These are phyloP conservation scores for Pseudogymnoascus sp. DNA, from an alignment of 2,329 filamentous ascomycete genomes.

Conservation along the genomic window DNA sequence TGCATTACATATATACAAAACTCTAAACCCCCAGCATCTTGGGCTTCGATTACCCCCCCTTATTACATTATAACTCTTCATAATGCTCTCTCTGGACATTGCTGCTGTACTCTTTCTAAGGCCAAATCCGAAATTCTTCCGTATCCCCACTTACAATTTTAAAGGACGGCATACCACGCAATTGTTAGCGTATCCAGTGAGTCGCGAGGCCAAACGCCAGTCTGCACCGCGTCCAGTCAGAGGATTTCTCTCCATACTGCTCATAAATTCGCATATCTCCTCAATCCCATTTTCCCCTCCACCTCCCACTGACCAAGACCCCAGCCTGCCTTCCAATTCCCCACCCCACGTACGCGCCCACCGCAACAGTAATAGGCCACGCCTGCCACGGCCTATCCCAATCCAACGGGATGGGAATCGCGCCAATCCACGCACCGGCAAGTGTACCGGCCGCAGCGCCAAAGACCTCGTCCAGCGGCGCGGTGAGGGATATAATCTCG, in stretches of 20 bases:
- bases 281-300: conserved; percentile 5
- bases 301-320: conserved; percentile 28
- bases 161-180: background rate
- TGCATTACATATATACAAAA: conserved; percentile 9
- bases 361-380: conserved; percentile 88
- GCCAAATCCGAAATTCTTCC: background rate
- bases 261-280: background rate
- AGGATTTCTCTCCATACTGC: background rate
- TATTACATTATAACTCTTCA: background rate
- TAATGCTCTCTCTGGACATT: background rate
- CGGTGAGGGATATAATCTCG: conserved; percentile 55
- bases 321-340: conserved; percentile 59
- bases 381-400: conserved; percentile 99
- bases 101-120: background rate
- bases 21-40: background rate
- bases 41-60: background rate
- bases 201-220: background rate
- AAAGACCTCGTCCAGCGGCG: conserved; percentile 76
- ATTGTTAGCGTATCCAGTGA: background rate
- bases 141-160: background rate
- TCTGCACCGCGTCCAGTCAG: background rate
- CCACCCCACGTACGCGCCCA: conserved; percentile 74
- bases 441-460: conserved; percentile 72
- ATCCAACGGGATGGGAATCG: conserved; percentile 89
- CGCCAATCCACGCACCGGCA: conserved; percentile 84